Evolutionary conservation across 768 basidiomycete species (phyloP), one percentile per base, ranked within the genome.

Genomic region (Royoungia palumana): DNA sequence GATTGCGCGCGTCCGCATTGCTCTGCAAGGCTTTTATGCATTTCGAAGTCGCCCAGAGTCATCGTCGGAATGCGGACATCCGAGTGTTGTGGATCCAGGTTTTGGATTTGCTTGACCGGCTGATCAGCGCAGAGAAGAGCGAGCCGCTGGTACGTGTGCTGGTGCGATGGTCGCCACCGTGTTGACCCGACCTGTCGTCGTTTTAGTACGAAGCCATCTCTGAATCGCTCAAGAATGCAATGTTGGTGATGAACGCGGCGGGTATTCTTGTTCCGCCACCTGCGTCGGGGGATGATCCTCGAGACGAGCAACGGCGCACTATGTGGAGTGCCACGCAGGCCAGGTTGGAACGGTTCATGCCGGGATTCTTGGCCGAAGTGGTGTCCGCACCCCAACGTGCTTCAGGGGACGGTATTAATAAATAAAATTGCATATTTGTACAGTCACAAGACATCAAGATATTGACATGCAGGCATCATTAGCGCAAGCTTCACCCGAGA

Each of bases 11-110:
- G 5, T 87, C 86, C 24, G 89, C 87, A n/a, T 70, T 98, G 47
- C 74, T 96, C 28, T 96, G 94, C 78, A 96, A 96, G 72, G 82
- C 84, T 11, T 98, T 99, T 71, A 87, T 98, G 79, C 92, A 95
- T 58, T 88, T 93, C 50, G 87, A 93, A 54, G 75, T 92, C 35
- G 79, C 86, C 12, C 84, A 91, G 46, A 79, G 72, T 39, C 74
- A 78, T 53, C 28, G 12, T 5, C 71, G 69, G 11, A 72, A 77
- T 36, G 72, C 77, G 14, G 83, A 90, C 64, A 80, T 89, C 41
- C 74, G 81, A 30, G 74, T 87, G 24, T 64, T 94, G 36, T 98
- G 95, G 89, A 84, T 94, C 55, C 82, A 86, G 57, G 86, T 98
- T 13, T 70, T 99, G 47, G 94, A 95, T 61, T 73, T 90, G 47